Percentiles rank a stretch among this genome's conserved stretches.
Conservation (phyloP, 176 grass and related monocot species). For the Triticum urartu region DNA sequence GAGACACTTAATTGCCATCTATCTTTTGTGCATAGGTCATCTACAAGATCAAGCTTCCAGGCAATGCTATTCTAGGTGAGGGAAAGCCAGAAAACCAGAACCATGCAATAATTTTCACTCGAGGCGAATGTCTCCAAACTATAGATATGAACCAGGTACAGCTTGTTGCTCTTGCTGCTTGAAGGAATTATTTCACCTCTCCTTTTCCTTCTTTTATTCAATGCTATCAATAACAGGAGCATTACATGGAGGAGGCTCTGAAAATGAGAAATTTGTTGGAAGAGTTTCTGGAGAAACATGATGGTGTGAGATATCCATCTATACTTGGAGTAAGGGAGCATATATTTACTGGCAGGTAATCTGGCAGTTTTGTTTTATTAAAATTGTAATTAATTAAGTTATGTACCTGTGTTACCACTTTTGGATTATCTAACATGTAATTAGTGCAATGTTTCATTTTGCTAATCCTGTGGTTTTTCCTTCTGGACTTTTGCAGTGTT, state of each 20-base stretch:
- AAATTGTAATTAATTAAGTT: slow-evolving; percentile 7
- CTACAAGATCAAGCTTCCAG: slow-evolving; percentile 97
- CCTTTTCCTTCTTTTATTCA: slow-evolving; percentile 16
- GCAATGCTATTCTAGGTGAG: slow-evolving; percentile 91
- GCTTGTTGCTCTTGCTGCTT: not conserved
- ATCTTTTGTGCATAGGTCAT: slow-evolving; percentile 52
- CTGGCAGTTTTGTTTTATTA: not conserved
- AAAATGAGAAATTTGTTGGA: slow-evolving; percentile 98
- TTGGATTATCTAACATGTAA: slow-evolving; percentile 11
- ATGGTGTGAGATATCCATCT: slow-evolving; percentile 93
- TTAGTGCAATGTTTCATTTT: not conserved
- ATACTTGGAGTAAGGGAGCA: slow-evolving; percentile 99
- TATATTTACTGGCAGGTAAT: slow-evolving; percentile 99
- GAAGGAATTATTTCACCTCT: not conserved
- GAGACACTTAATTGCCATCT: slow-evolving; percentile 17
- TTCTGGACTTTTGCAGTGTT: slow-evolving; percentile 65
- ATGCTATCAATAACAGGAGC: slow-evolving; percentile 58
- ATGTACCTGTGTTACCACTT: not conserved
- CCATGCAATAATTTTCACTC: slow-evolving; percentile 97
- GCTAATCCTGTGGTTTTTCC: not conserved
- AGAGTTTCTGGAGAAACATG: slow-evolving; percentile 88
- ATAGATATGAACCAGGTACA: slow-evolving; percentile 99
- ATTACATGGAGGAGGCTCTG: slow-evolving; percentile 97
- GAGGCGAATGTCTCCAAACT: slow-evolving; percentile 93
- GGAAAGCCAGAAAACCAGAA: slow-evolving; percentile 99